A percentile compares a stretch with the other conserved stretches of the same genome.
Evolutionary conservation across 2,329 filamentous ascomycete genomes (phyloP).

Genomic region (Aureobasidium sp.): DNA sequence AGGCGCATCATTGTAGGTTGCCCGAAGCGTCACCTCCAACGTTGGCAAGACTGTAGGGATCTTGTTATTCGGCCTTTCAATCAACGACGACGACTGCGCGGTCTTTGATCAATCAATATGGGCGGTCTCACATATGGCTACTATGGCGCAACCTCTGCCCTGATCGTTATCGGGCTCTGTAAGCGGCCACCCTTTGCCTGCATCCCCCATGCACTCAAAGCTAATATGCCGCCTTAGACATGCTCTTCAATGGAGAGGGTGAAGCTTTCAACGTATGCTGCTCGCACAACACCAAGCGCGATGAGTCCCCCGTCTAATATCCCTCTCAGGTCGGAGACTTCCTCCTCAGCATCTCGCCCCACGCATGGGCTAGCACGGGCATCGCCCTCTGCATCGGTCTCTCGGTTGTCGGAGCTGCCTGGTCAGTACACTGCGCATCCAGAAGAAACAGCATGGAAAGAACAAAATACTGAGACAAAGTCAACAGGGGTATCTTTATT

Average conservation of each 20-base stretch:
- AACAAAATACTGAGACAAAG: background rate
- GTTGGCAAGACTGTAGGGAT: background rate
- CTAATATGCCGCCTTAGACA: slow-evolving; percentile 53
- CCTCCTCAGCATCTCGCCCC: slow-evolving; percentile 87
- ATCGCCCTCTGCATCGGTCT: slow-evolving; percentile 92
- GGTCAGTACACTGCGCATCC: slow-evolving; percentile 47
- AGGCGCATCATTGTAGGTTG: slow-evolving; percentile 1
- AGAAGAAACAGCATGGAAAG: background rate
- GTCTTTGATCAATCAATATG: slow-evolving; percentile 15
- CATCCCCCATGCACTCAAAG: slow-evolving; percentile 2
- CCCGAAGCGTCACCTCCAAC: slow-evolving; percentile 6
- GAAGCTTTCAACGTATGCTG: slow-evolving; percentile 81
- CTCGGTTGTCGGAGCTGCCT: slow-evolving; percentile 94
- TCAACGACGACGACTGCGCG: background rate
- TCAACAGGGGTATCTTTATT: slow-evolving; percentile 88
- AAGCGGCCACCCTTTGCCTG: slow-evolving; percentile 14
- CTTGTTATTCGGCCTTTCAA: background rate
- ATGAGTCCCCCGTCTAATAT: background rate
- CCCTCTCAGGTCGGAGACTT: slow-evolving; percentile 70
- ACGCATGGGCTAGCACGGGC: slow-evolving; percentile 83
- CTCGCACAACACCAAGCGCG: background rate
- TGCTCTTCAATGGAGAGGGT: slow-evolving; percentile 96
- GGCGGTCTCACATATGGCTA: slow-evolving; percentile 27
- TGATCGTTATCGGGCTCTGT: slow-evolving; percentile 31
- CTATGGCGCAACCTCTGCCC: slow-evolving; percentile 26